Base-by-base conservation (phyloP, 2,329 filamentous ascomycete genomes). In the Pseudocercospora pini-densiflorae region DNA sequence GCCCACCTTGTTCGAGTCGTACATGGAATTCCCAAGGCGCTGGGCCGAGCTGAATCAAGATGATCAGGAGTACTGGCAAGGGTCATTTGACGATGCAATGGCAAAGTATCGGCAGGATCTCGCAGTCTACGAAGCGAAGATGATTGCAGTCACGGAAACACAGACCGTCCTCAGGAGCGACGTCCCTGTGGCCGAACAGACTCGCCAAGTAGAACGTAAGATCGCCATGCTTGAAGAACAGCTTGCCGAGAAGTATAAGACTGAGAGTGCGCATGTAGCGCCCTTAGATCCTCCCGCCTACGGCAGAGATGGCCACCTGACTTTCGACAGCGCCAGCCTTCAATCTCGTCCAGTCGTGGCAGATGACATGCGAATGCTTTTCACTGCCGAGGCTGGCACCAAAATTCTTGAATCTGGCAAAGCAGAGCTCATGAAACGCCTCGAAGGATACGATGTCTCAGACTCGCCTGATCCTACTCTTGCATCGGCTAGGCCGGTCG, bases 391-490 rank as follows among this genome's bases (percentile, higher is more conserved):
- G 53, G 81, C 82, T 63, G 83, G 83, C 51, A 79, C 80, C 45
- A 79, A 81, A 70, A 83, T 84, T 63, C 78, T 85, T 47, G 81
- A 83, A 62, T 80, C 78, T 71, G 83, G 83, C 63, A 85, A 85
- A 70, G 79, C 81, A 63, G 82, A 84, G 72, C 75, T 85, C 27
- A 80, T 85, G 76, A 84, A 84, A 75, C 78, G 82, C 70, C 76
- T 85, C 53, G 81, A 83, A 70, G 80, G 79, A 61, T 81, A 82
- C 70, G 77, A 80, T 65, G 77, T 66, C n/a, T 71, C 72, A 40
- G 31, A 43, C 24, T 40, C 33, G 21, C 68, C 66, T 12, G 59
- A 51, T 31, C 24, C 43, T 7, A 21, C 36, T 61, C 64, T 58
- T 67, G 27, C 19, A 60, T 27, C 51, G 40, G 45, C 23, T 33